These are phyloP conservation scores for Adansonia gregorii DNA, from an alignment of 441 rosid genomes.

Conservation along the genomic window DNA sequence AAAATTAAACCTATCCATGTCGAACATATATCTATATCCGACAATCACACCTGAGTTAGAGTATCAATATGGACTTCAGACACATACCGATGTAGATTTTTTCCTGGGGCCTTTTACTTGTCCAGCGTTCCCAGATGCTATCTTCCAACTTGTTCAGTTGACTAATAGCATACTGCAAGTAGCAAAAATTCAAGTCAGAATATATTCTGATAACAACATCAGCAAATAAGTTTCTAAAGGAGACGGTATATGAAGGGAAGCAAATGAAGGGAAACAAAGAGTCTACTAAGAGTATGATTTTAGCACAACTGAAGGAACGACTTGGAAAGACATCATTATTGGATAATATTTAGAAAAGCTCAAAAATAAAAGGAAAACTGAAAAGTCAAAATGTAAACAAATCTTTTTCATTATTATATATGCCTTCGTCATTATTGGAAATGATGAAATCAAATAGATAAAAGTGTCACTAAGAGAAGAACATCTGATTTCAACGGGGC, in stretches of 20 bases:
- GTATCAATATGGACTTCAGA: slow-evolving; percentile 23
- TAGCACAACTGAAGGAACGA: slow-evolving; percentile 14
- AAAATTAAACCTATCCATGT: too few species aligned
- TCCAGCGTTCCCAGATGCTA: slow-evolving; percentile 89
- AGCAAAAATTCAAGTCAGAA: slow-evolving; percentile 31
- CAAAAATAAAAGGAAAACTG: neutral
- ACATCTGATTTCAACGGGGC: slow-evolving; percentile 6
- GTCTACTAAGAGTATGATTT: neutral
- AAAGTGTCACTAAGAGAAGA: neutral
- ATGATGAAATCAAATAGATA: neutral
- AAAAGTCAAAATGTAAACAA: neutral
- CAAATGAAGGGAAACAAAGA: neutral
- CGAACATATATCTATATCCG: too few species aligned
- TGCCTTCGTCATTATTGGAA: neutral
- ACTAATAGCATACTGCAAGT: slow-evolving; percentile 85
- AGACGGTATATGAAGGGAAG: neutral
- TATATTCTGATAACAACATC: slow-evolving; percentile 18
- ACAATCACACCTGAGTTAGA: too few species aligned
- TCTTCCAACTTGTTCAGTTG: slow-evolving; percentile 95
- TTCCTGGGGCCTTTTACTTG: slow-evolving; percentile 63
- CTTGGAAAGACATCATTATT: neutral
- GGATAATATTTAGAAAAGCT: neutral
- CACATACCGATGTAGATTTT: slow-evolving; percentile 65
- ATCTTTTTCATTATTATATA: neutral
- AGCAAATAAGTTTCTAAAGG: slow-evolving; percentile 23